These are phyloP conservation scores for Phalaenopsis hybrid DNA, from an alignment of 116 monocot species.

Conservation along the genomic window DNA sequence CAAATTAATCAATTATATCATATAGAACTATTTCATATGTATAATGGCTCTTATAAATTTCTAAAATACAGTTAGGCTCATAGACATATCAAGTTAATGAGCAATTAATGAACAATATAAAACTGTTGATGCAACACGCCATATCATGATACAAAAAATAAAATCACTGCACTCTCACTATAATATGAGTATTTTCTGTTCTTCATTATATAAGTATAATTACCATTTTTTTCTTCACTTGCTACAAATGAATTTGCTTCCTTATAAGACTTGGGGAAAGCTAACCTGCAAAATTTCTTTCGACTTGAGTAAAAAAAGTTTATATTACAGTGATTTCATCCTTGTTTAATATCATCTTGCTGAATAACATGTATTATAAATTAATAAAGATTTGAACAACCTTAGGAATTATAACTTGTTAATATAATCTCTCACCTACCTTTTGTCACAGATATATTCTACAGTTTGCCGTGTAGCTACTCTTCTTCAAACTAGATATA, in stretches of 20 bases:
- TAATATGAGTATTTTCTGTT: too few species aligned
- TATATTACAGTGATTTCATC: neutral
- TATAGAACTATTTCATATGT: too few species aligned
- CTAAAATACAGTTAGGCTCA: too few species aligned
- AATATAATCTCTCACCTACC: neutral
- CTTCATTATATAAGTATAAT: too few species aligned
- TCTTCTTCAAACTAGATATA: conserved; percentile 84
- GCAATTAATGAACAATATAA: too few species aligned
- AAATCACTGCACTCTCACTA: too few species aligned
- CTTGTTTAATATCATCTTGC: neutral
- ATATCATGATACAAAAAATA: too few species aligned
- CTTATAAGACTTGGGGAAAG: neutral
- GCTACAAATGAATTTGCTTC: neutral
- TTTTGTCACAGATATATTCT: conserved; percentile 55
- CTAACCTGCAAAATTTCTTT: neutral
- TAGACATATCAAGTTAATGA: too few species aligned
- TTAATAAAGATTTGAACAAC: neutral
- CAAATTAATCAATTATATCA: too few species aligned
- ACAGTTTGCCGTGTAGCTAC: conserved; percentile 80
- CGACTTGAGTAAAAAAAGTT: neutral
- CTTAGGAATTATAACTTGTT: neutral
- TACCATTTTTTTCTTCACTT: neutral
- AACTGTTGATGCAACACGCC: too few species aligned
- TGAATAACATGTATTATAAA: neutral
- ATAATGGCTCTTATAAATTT: too few species aligned